Evolutionary conservation across 2,329 filamentous ascomycete species (phyloP), one percentile per base, ranked within the genome.

Genomic region (Phyllosticta paracitricarpa): DNA sequence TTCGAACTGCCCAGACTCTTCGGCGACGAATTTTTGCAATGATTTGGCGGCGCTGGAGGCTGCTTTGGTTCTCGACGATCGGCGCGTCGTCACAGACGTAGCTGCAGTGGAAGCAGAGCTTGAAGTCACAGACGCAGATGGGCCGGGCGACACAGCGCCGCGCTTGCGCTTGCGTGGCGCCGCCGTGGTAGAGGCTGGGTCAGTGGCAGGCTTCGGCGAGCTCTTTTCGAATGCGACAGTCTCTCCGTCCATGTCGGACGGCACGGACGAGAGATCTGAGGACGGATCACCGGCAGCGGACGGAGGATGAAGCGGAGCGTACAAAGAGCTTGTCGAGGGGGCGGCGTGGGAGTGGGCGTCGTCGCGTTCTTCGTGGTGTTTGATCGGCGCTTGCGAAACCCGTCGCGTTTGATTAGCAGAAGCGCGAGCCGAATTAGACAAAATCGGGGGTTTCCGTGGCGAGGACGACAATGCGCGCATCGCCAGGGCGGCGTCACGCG

Each of bases 131-230:
- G 61, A 63, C 61, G 60, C 65, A 59, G 64, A 59, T 56, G 51
- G 66, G 56, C 63, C 61, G 63, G 26, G 40, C 40, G 40, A 48
- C 17, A 48, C 17, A 17, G 40, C 40, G 19, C 70, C 75, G 63
- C 77, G 75, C 67, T 81, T 84, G 48, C 79, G 78, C 68, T 83
- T 84, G 65, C 75, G 75, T 17, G 67, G 68, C 35, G 61, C 64
- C 51, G 60, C 59, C 19, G 54, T 19, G 19, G 40, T 48, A n/a
- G 30, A 25, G 17, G 24, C 22, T 30, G 30, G 19, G 14, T 28
- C 48, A 35, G 30, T 56, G 51, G 28, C 40, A 48, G 40, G 40
- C 40, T 48, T 19, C 40, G 7, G 40, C 40, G 40, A 48, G n/a
- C 14, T 7, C 12, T n/a, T 7, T 48, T 48, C 40, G 40, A 48